Evolutionary conservation across 2,329 filamentous ascomycete genomes (phyloP).

Genomic region (Ophiostoma sp.): DNA sequence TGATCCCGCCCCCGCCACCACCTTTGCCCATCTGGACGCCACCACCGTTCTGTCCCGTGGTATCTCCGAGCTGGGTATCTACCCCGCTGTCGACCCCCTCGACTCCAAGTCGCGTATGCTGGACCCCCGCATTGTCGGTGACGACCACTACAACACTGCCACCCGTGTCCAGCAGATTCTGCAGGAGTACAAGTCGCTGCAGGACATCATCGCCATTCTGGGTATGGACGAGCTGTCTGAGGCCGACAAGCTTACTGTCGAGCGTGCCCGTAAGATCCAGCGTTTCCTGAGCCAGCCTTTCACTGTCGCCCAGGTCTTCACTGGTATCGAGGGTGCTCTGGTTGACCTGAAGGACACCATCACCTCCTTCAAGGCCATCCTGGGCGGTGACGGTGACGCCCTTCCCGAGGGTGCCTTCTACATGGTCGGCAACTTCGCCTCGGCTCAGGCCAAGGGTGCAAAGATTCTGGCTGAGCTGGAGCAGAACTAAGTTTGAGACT

Average conservation of each 20-base stretch:
- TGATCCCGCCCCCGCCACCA: slow-evolving; percentile 98
- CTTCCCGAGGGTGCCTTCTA: slow-evolving; percentile 92
- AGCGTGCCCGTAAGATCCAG: slow-evolving; percentile 99
- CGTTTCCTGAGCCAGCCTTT: slow-evolving; percentile 99
- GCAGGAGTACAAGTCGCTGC: slow-evolving; percentile 99
- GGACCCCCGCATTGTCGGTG: slow-evolving; percentile 95
- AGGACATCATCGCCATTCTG: slow-evolving; percentile 99
- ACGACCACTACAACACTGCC: slow-evolving; percentile 95
- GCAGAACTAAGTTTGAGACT: slow-evolving; percentile 40
- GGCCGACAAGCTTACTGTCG: slow-evolving; percentile 98
- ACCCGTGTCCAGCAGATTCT: slow-evolving; percentile 97
- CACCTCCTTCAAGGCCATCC: slow-evolving; percentile 92
- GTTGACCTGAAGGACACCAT: slow-evolving; percentile 99
- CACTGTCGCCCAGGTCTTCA: slow-evolving; percentile 78
- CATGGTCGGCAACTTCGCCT: slow-evolving; percentile 96
- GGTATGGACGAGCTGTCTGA: slow-evolving; percentile 99
- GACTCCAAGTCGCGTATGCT: slow-evolving; percentile 99
- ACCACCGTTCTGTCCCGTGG: slow-evolving; percentile 99
- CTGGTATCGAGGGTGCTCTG: slow-evolving; percentile 89
- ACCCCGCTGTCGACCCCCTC: slow-evolving; percentile 98
- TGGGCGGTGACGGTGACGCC: slow-evolving; percentile 90
- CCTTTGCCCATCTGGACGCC: slow-evolving; percentile 99
- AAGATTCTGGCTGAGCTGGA: slow-evolving; percentile 98
- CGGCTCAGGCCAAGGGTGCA: slow-evolving; percentile 93
- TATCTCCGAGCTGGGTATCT: slow-evolving; percentile 99